Evolutionary conservation across 495 filamentous ascomycete genomes (phyloP).

Genomic region (Pyrenula aspistea): DNA sequence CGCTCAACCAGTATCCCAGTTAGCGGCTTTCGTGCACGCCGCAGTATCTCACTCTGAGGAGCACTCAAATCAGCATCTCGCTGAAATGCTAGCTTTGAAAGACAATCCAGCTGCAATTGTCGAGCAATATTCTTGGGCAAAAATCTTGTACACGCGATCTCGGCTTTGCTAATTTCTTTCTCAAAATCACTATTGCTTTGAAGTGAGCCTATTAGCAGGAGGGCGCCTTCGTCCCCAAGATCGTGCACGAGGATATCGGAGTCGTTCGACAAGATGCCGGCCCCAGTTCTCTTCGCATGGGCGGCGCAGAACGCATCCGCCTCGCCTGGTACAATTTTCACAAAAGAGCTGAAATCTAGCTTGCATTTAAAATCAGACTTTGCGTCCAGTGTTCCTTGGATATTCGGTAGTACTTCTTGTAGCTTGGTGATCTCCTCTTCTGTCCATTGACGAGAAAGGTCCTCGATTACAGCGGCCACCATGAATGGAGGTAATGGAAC

Average conservation of each 20-base stretch:
- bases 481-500: slow-evolving; percentile 52
- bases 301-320: slow-evolving; percentile 58
- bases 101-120: slow-evolving; percentile 21
- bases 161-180: slow-evolving; percentile 5
- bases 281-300: slow-evolving; percentile 34
- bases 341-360: slow-evolving; percentile 13
- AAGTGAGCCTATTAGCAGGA: slow-evolving; percentile 45
- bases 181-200: slow-evolving; percentile 11
- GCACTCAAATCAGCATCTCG: not conserved
- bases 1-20: not conserved
- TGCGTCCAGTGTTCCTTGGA: slow-evolving; percentile 6
- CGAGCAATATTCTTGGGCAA: slow-evolving; percentile 21
- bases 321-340: slow-evolving; percentile 53
- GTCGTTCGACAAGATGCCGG: slow-evolving; percentile 52
- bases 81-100: slow-evolving; percentile 22
- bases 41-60: not conserved
- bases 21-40: not conserved
- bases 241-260: slow-evolving; percentile 65
- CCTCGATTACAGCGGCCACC: slow-evolving; percentile 55
- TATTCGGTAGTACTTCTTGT: not conserved
- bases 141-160: slow-evolving; percentile 26
- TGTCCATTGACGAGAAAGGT: slow-evolving; percentile 30
- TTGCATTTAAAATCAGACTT: slow-evolving; percentile 4
- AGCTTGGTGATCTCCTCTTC: slow-evolving; percentile 9
- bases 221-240: slow-evolving; percentile 40